Evolutionary conservation across 768 basidiomycete genomes (phyloP).

Genomic region (Multifurca ochricompacta): DNA sequence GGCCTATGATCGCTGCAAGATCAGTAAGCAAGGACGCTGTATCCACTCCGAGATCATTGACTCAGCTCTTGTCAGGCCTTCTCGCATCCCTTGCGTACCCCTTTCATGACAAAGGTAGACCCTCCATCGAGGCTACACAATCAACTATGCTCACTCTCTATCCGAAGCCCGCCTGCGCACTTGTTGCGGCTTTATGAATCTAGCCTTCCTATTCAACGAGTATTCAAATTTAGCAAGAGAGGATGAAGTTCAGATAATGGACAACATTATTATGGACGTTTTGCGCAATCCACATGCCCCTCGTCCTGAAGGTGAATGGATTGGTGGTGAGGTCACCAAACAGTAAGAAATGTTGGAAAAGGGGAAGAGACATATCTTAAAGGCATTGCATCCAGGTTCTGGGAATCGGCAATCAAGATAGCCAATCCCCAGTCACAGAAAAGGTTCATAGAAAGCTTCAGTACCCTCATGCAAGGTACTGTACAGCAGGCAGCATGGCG

Average conservation of each 20-base stretch:
- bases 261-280: conserved; percentile 17
- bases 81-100: too few species aligned
- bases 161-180: conserved; percentile 14
- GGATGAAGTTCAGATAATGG: too few species aligned
- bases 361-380: neutral
- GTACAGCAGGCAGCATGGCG: neutral
- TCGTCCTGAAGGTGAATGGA: too few species aligned
- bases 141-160: neutral
- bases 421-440: conserved; percentile 2
- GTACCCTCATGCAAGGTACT: neutral
- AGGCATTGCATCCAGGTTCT: conserved; percentile 1
- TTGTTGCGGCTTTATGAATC: neutral
- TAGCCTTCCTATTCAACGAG: too few species aligned
- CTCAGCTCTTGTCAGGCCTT: conserved; percentile 5
- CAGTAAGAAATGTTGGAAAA: conserved; percentile 2
- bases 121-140: neutral
- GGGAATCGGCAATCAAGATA: conserved; percentile 9
- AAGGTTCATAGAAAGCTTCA: conserved; percentile 1
- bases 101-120: neutral
- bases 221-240: too few species aligned
- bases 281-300: conserved; percentile 15
- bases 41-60: neutral
- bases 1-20: too few species aligned
- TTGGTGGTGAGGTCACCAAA: too few species aligned
- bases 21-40: conserved; percentile 14